Conservation (phyloP, 2,329 filamentous ascomycete species). For the Davidsoniella neocaledoniae region DNA sequence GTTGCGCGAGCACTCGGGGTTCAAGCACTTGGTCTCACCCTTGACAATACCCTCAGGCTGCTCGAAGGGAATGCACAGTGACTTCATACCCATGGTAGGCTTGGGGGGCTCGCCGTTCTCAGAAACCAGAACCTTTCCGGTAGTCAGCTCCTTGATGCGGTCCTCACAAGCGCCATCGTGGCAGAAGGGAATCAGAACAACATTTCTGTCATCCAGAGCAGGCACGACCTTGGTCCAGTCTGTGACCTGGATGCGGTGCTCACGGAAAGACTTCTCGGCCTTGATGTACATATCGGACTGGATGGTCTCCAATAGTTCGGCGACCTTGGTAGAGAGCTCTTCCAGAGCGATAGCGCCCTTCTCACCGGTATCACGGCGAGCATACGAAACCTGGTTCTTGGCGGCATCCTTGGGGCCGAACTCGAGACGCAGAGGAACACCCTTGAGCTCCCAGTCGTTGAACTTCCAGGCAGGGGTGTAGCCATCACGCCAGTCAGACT, state of each 20-base stretch:
- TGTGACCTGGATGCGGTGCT: conserved; percentile 65
- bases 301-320: conserved; percentile 73
- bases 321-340: conserved; percentile 56
- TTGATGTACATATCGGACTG: conserved; percentile 65
- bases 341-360: conserved; percentile 67
- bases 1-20: conserved; percentile 60
- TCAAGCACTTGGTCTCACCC: conserved; percentile 81
- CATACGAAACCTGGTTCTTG: conserved; percentile 66
- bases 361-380: conserved; percentile 72
- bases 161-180: conserved; percentile 72
- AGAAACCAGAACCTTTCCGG: conserved; percentile 49
- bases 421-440: conserved; percentile 83
- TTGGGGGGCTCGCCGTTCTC: conserved; percentile 35
- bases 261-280: conserved; percentile 61
- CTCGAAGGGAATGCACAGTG: conserved; percentile 57
- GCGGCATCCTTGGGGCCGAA: conserved; percentile 90
- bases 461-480: conserved; percentile 97
- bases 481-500: conserved; percentile 72
- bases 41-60: conserved; percentile 66
- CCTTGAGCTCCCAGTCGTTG: conserved; percentile 96
- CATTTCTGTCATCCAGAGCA: conserved; percentile 78
- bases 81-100: conserved; percentile 51
- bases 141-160: conserved; percentile 83
- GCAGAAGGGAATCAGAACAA: conserved; percentile 84
- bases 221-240: conserved; percentile 89